Conservation (phyloP, 208 protist species). For the Crithidia mellificae region DNA sequence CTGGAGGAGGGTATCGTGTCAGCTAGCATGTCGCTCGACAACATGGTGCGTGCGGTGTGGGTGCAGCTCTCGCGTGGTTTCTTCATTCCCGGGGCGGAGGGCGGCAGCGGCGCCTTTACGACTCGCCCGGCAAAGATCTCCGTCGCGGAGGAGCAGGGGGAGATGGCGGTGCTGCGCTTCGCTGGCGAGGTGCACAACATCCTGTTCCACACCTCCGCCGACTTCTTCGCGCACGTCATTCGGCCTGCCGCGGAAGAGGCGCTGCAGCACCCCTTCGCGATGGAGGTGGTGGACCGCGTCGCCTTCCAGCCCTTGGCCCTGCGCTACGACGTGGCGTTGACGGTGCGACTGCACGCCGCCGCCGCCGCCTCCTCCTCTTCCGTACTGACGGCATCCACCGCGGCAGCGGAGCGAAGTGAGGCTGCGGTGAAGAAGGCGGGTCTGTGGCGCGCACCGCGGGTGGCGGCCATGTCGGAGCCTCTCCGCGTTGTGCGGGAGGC, state of each 20-base stretch:
- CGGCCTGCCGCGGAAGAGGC: constrained; percentile 67
- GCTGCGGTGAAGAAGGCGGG: constrained; percentile 18
- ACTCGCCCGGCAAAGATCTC: constrained; percentile 28
- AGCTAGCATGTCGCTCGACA: constrained; percentile 74
- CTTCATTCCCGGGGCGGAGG: constrained; percentile 28
- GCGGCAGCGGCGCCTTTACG: neutral
- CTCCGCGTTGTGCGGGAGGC: constrained; percentile 47
- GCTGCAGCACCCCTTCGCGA: constrained; percentile 48
- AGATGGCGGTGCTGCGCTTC: constrained; percentile 72
- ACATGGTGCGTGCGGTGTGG: constrained; percentile 76
- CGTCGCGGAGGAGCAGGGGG: constrained; percentile 46
- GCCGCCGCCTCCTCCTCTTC: neutral
- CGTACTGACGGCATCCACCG: neutral
- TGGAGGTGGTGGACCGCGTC: constrained; percentile 53
- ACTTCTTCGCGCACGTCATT: constrained; percentile 69
- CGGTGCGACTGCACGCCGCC: constrained; percentile 22
- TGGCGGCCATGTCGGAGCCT: constrained; percentile 26
- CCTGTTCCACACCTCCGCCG: constrained; percentile 69
- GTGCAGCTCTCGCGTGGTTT: constrained; percentile 67
- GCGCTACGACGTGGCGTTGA: constrained; percentile 67
- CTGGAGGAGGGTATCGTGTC: constrained; percentile 73
- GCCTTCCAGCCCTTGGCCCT: constrained; percentile 70
- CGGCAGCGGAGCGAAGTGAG: constrained; percentile 21
- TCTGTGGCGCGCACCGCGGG: constrained; percentile 23
- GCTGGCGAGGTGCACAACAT: constrained; percentile 74